A percentile compares a stretch with the other conserved stretches of the same genome.
Evolutionary conservation across 1,139 yeast species (phyloP).

Genomic region (Candida smagusa): DNA sequence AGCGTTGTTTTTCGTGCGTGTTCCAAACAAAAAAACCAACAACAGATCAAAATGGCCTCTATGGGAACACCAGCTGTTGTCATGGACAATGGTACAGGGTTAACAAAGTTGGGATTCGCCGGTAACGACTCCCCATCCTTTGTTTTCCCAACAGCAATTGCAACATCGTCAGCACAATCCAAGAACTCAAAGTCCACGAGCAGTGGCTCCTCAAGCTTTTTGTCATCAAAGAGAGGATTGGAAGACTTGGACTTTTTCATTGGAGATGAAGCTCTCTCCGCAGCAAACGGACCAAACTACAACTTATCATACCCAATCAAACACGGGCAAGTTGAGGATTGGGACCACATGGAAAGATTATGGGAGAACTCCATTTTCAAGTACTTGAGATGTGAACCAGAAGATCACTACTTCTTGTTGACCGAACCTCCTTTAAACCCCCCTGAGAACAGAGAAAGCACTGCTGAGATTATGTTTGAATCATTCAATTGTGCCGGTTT

Average conservation of each 20-base stretch:
- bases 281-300: conserved; percentile 87
- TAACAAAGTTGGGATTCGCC: conserved; percentile 96
- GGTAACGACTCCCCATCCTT: conserved; percentile 98
- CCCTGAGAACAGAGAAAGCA: conserved; percentile 96
- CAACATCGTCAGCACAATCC: conserved; percentile 57
- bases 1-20: not conserved
- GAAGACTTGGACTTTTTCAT: conserved; percentile 93
- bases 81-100: conserved; percentile 98
- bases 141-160: conserved; percentile 96
- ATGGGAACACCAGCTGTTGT: conserved; percentile 89
- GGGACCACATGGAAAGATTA: conserved; percentile 99
- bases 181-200: conserved; percentile 37
- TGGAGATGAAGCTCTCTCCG: conserved; percentile 91
- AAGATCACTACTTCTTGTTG: conserved; percentile 89
- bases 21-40: not conserved
- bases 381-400: conserved; percentile 96
- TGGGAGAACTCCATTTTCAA: conserved; percentile 98
- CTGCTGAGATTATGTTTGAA: conserved; percentile 98
- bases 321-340: conserved; percentile 97
- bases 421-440: conserved; percentile 99
- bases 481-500: conserved; percentile 97
- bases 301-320: conserved; percentile 88
- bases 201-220: conserved; percentile 24
- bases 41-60: conserved; percentile 42
- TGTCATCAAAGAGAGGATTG: conserved; percentile 79